These are phyloP conservation scores for Fomitopsis palustris DNA, from an alignment of 1,284 basidiomycete species.

Conservation along the genomic window DNA sequence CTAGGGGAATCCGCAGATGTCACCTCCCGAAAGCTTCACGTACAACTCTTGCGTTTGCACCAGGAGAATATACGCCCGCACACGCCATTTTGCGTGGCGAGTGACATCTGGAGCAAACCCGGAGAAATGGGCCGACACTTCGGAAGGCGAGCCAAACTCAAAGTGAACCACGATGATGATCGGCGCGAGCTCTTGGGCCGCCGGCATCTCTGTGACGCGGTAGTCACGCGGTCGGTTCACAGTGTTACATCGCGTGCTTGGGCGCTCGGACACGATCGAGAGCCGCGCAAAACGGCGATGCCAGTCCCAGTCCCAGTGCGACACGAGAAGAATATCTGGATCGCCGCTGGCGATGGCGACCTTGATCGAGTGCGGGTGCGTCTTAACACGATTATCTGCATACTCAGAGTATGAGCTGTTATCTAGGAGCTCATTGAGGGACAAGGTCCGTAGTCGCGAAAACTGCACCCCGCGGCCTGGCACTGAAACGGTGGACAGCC, in stretches of 20 bases:
- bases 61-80: neutral
- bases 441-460: conserved; percentile 18
- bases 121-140: neutral
- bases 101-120: neutral
- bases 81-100: neutral
- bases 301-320: conserved; percentile 25
- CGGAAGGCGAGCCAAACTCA: neutral
- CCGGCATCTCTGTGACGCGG: neutral
- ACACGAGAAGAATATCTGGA: conserved; percentile 77
- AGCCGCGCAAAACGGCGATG: conserved; percentile 17
- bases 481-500: conserved; percentile 37
- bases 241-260: neutral
- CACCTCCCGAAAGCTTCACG: neutral
- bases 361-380: conserved; percentile 36
- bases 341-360: conserved; percentile 88
- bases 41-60: neutral
- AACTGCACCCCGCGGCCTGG: conserved; percentile 5
- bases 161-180: neutral
- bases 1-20: neutral
- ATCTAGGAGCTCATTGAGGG: conserved; percentile 23
- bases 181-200: neutral
- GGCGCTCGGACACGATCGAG: neutral
- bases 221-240: neutral
- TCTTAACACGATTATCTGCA: neutral
- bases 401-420: neutral